Conservation (phyloP, 768 basidiomycete species). For the Saitozyma sp. region DNA sequence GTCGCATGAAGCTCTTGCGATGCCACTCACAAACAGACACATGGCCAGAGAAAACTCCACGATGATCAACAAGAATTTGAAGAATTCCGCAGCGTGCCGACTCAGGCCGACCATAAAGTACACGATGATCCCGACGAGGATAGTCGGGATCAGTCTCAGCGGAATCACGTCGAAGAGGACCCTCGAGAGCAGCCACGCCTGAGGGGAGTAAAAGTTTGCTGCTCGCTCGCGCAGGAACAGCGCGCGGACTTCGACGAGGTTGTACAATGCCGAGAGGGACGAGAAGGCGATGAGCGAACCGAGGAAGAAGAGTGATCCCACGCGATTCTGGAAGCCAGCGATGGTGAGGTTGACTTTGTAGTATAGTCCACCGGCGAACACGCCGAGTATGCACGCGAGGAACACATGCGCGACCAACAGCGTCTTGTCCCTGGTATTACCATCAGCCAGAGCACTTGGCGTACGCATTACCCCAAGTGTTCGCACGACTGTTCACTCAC, state of each 20-base stretch:
- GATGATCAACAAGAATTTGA: slow-evolving; percentile 91
- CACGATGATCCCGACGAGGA: slow-evolving; percentile 72
- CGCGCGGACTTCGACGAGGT: slow-evolving; percentile 76
- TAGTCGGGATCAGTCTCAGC: slow-evolving; percentile 81
- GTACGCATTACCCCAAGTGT: no score
- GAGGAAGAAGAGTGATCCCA: slow-evolving; percentile 94
- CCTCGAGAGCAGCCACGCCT: slow-evolving; percentile 86
- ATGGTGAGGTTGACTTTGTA: slow-evolving; percentile 76
- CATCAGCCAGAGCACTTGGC: no score
- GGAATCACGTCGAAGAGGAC: slow-evolving; percentile 88
- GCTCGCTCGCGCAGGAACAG: slow-evolving; percentile 89
- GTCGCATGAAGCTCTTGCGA: neutral
- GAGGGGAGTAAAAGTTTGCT: slow-evolving; percentile 80
- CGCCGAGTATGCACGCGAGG: slow-evolving; percentile 71
- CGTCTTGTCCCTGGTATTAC: slow-evolving; percentile 67
- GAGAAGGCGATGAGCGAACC: slow-evolving; percentile 91
- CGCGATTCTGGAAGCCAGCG: slow-evolving; percentile 82
- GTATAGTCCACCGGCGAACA: slow-evolving; percentile 87
- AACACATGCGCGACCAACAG: slow-evolving; percentile 76
- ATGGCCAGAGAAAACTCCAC: slow-evolving; percentile 80
- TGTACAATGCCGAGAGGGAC: slow-evolving; percentile 69
- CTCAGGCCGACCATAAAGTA: slow-evolving; percentile 78
- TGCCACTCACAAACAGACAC: slow-evolving; percentile 71
- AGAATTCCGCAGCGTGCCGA: slow-evolving; percentile 74
- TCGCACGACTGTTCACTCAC: slow-evolving; percentile 49